Evolutionary conservation across 2,329 filamentous ascomycete species (phyloP).

Genomic region (Sporothrix brasiliensis): DNA sequence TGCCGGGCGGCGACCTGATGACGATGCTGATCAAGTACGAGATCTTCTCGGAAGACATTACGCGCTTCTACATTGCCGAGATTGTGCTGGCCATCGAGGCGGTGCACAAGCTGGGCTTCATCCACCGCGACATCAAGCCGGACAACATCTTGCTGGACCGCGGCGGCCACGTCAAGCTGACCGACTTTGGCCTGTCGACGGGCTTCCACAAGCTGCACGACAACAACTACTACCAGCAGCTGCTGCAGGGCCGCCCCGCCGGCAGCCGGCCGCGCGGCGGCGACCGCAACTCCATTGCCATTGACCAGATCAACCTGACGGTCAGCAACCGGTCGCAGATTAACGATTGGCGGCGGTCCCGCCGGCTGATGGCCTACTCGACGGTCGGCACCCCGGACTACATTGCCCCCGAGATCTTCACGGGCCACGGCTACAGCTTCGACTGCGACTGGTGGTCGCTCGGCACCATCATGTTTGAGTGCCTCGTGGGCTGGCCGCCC

Average conservation of each 20-base stretch:
- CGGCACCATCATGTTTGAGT: conserved; percentile 99
- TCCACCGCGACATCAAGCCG: conserved; percentile 98
- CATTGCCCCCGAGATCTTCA: conserved; percentile 98
- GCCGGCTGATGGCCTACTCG: conserved; percentile 94
- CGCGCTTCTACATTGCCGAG: conserved; percentile 98
- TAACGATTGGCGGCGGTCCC: conserved; percentile 97
- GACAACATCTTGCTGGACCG: conserved; percentile 97
- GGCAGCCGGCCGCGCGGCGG: conserved; percentile 61
- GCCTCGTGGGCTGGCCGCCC: conserved; percentile 95
- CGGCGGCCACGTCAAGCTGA: conserved; percentile 95
- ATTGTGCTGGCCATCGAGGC: conserved; percentile 98
- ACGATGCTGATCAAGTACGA: conserved; percentile 99
- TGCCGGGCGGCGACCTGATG: conserved; percentile 97
- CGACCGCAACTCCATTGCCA: conserved; percentile 89
- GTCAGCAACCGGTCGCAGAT: conserved; percentile 97
- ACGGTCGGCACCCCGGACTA: conserved; percentile 98
- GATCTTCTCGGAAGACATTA: conserved; percentile 98
- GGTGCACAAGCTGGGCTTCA: conserved; percentile 96
- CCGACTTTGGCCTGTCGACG: conserved; percentile 95
- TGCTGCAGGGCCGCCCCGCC: conserved; percentile 77
- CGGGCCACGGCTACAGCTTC: conserved; percentile 91
- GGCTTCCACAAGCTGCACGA: conserved; percentile 98
- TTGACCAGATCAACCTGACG: conserved; percentile 97
- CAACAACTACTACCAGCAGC: conserved; percentile 96
- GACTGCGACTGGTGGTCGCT: conserved; percentile 99